Conservation (phyloP, 2,329 filamentous ascomycete species). For the Colletotrichum acutatum region DNA sequence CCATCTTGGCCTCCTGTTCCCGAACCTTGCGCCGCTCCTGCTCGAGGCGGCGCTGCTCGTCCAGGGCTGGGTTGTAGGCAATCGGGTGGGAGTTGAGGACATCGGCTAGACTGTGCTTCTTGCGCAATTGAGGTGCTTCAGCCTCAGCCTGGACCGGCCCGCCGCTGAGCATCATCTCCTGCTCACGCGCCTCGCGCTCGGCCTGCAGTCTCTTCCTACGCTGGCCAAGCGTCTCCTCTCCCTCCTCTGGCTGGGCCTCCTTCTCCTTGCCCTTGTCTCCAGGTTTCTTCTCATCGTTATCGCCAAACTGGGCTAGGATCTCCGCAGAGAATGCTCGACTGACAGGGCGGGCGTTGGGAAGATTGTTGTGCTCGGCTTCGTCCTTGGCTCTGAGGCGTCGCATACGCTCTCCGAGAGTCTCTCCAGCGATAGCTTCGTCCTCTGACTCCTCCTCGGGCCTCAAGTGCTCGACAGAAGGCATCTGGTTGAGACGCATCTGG, state of each 20-base stretch:
- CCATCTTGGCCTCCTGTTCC: slow-evolving; percentile 61
- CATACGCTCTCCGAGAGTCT: slow-evolving; percentile 75
- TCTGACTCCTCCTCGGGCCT: slow-evolving; percentile 42
- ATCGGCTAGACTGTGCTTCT: slow-evolving; percentile 67
- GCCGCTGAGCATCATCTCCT: slow-evolving; percentile 58
- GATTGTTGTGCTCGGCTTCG: slow-evolving; percentile 53
- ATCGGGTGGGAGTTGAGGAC: slow-evolving; percentile 60
- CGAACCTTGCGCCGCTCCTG: slow-evolving; percentile 52
- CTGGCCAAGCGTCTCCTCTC: slow-evolving; percentile 84
- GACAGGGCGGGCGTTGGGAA: slow-evolving; percentile 67
- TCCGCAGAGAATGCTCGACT: slow-evolving; percentile 76
- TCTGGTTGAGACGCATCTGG: slow-evolving; percentile 41
- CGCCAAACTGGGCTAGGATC: slow-evolving; percentile 72
- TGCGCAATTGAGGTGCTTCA: slow-evolving; percentile 45
- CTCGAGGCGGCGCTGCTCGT: slow-evolving; percentile 52
- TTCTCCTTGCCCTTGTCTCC: slow-evolving; percentile 46
- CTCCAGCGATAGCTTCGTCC: slow-evolving; percentile 60
- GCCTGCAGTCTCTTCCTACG: slow-evolving; percentile 79
- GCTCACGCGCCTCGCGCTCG: slow-evolving; percentile 71
- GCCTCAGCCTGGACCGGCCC: slow-evolving; percentile 40
- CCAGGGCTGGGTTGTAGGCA: slow-evolving; percentile 52
- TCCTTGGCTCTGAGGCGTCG: slow-evolving; percentile 72
- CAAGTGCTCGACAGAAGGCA: slow-evolving; percentile 35
- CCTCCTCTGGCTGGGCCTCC: slow-evolving; percentile 52
- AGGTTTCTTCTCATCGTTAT: slow-evolving; percentile 52